phyloP scores from a whole-genome alignment of 495 filamentous ascomycete genomes.

The Cercophora scortea region DNA sequence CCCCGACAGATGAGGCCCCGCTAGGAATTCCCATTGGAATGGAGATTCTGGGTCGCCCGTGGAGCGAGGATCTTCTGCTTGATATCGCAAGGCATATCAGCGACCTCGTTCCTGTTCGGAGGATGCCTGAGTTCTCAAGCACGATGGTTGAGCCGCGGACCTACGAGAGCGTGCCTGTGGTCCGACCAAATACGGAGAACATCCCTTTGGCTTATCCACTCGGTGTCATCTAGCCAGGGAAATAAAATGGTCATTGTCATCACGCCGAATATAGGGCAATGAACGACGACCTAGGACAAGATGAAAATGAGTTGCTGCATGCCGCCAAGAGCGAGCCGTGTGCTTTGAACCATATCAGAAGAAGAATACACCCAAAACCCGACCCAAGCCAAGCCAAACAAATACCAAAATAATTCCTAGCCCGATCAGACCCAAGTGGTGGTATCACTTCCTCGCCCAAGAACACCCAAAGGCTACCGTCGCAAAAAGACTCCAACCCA shows the following conservation, averaged over 20 bases:
- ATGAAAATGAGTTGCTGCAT: no score
- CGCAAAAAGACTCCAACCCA: no score
- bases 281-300: background rate
- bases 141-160: slow-evolving; percentile 21
- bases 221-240: slow-evolving; percentile 17
- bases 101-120: slow-evolving; percentile 40
- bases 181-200: slow-evolving; percentile 30
- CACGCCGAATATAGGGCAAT: background rate
- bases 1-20: slow-evolving; percentile 36
- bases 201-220: slow-evolving; percentile 40
- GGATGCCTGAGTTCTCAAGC: slow-evolving; percentile 34
- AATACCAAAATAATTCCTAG: no score
- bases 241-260: background rate
- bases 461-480: no score
- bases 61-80: slow-evolving; percentile 46
- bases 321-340: no score
- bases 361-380: no score
- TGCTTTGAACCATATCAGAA: no score
- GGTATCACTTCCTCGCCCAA: no score
- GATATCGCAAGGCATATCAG: slow-evolving; percentile 32
- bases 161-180: slow-evolving; percentile 32
- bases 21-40: slow-evolving; percentile 55
- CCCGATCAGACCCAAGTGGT: no score
- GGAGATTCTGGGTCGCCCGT: slow-evolving; percentile 52
- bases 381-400: no score